A percentile compares a stretch with the other conserved stretches of the same genome.
Evolutionary conservation across 2,329 filamentous ascomycete genomes (phyloP).

Genomic region (Alternaria gansuensis): DNA sequence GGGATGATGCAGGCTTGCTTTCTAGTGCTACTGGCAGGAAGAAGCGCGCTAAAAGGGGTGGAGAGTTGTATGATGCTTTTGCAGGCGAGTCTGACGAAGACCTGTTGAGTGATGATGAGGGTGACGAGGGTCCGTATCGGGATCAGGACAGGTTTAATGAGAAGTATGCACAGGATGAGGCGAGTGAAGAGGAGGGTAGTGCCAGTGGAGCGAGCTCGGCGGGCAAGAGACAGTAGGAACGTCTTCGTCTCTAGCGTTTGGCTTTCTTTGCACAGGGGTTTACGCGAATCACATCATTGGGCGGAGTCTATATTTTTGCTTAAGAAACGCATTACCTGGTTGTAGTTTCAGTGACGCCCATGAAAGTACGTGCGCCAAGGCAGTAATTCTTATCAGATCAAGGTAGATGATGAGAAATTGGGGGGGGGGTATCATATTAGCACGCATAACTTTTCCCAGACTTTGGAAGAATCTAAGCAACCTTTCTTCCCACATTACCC

Average conservation of each 20-base stretch:
- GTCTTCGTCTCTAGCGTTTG: background rate
- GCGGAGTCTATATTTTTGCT: constrained; percentile 23
- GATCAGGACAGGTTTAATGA: constrained; percentile 47
- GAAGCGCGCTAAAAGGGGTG: constrained; percentile 70
- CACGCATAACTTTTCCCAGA: constrained; percentile 8
- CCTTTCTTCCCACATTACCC: constrained; percentile 93
- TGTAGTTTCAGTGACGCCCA: background rate
- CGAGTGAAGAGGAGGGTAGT: constrained; percentile 37
- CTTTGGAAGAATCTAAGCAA: constrained; percentile 61
- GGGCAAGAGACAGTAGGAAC: constrained; percentile 38
- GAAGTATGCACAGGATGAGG: constrained; percentile 38
- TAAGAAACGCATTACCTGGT: background rate
- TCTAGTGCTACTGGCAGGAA: constrained; percentile 49
- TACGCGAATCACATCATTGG: constrained; percentile 26
- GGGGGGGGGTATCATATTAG: constrained; percentile 34
- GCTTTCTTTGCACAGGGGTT: constrained; percentile 8
- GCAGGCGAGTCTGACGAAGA: constrained; percentile 89
- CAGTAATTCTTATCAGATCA: background rate
- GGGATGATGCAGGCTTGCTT: constrained; percentile 61
- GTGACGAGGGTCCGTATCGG: constrained; percentile 49
- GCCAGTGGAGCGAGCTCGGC: constrained; percentile 35
- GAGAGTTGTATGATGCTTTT: constrained; percentile 97
- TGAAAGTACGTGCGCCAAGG: background rate
- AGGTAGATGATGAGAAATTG: constrained; percentile 3
- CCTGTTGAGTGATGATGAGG: constrained; percentile 59